Conservation (phyloP, 768 basidiomycete species). For the Leccinum truebloodii region DNA sequence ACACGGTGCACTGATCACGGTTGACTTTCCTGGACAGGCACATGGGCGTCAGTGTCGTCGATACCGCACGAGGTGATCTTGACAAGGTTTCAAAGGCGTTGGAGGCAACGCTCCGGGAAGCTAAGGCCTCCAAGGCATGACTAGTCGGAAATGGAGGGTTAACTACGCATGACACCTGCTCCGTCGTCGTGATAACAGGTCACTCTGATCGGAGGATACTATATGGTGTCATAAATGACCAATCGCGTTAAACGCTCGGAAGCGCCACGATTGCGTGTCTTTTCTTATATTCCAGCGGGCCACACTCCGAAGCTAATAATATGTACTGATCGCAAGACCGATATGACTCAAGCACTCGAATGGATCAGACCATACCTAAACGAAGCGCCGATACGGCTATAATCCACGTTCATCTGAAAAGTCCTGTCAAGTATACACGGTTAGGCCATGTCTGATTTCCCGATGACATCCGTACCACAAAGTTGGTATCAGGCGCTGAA, state of each 20-base stretch:
- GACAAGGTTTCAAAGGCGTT: constrained; percentile 69
- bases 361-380: background rate
- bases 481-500: background rate
- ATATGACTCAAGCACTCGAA: no score
- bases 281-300: background rate
- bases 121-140: constrained; percentile 18
- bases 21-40: constrained; percentile 47
- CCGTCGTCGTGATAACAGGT: background rate
- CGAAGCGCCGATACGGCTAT: background rate
- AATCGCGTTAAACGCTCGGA: background rate
- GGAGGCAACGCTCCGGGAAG: constrained; percentile 54
- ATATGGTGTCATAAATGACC: background rate
- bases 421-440: no score
- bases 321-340: no score
- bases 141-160: background rate
- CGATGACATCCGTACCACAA: background rate
- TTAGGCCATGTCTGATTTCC: no score
- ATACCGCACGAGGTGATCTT: constrained; percentile 69
- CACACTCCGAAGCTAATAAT: background rate
- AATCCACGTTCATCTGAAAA: no score
- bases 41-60: constrained; percentile 87
- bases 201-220: background rate
- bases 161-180: background rate
- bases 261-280: background rate
- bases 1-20: background rate